Base-by-base conservation (phyloP, 176 grass and related monocot species). In the Aegilops speltoides region DNA sequence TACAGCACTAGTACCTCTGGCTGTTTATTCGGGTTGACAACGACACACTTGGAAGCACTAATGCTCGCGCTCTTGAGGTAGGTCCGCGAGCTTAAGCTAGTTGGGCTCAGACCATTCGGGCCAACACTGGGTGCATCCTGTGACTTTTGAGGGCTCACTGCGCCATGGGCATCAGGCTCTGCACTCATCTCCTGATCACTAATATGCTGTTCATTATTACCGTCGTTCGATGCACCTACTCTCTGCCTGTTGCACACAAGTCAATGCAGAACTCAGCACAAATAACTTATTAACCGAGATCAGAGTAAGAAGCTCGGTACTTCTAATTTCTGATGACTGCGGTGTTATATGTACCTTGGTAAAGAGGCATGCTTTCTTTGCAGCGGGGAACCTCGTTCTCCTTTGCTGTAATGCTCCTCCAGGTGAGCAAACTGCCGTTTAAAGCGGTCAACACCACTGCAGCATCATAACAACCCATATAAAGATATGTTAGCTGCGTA, bases 371-470 rank as follows among this genome's bases (percentile, higher is more conserved):
- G 92, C 25, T 96, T 88, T 82, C 94, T 90, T 70, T 94, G 97
- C 61, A 99, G 89, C 37, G 97, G 97, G 72, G 90, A 94, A 80
- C 94, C 93, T 91, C 92, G 91, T 93, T 96, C 92, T 60, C 97
- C 97, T 80, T 93, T 99, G 76, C 94, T 93, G 78, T 96, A 96
- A 84, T 98, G 90, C 90, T 96, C 97, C 87, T 99, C 97, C 28
- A 99, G 97, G 87, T 99, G 92, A 3, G 97, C 97, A 93, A 99
- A 99, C 56, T 99, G 97, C 24, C 90, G 83, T 77, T 99, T 99
- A 79, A 99, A 99, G 63, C 97, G 93, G 78, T 99, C 97, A 75
- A 99, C 92, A 23, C 94, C 97, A 86, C 97, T 99, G 85, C 66
- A 66, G 37, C 25, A 78, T 81, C 57, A 93, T 75, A 40, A 40